These are phyloP conservation scores for Ascochyta rabiei DNA, from an alignment of 2,329 filamentous ascomycete genomes.

Conservation along the genomic window DNA sequence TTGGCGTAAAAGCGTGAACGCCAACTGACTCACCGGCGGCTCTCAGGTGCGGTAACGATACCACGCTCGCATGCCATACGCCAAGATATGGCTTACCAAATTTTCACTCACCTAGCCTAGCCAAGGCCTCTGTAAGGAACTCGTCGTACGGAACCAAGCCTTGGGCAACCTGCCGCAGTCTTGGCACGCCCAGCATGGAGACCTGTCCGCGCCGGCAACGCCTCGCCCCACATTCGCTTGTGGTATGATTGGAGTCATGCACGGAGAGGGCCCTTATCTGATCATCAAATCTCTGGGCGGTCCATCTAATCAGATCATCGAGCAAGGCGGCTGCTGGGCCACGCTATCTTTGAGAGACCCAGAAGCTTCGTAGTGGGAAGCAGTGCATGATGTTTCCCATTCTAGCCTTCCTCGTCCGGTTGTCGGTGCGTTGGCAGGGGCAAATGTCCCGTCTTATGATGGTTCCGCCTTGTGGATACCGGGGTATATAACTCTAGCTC, in stretches of 20 bases:
- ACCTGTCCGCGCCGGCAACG: slow-evolving; percentile 8
- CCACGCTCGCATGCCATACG: no score
- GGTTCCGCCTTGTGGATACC: slow-evolving; percentile 20
- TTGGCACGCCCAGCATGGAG: slow-evolving; percentile 15
- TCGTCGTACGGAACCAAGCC: slow-evolving; percentile 11
- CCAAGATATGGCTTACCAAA: slow-evolving; percentile 12
- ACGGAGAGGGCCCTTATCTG: slow-evolving; percentile 34
- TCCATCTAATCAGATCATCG: slow-evolving; percentile 41
- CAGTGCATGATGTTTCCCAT: slow-evolving; percentile 28
- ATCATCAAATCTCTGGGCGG: slow-evolving; percentile 27
- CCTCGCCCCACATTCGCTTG: slow-evolving; percentile 1
- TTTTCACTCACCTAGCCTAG: slow-evolving; percentile 12
- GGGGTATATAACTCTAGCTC: slow-evolving; percentile 22
- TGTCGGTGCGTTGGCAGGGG: slow-evolving; percentile 25
- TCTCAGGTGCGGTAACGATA: no score
- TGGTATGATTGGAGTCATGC: slow-evolving; percentile 9
- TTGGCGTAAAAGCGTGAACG: no score
- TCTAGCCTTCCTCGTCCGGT: slow-evolving; percentile 29
- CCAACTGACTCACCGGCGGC: no score
- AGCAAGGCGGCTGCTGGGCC: slow-evolving; percentile 19
- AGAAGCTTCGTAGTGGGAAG: slow-evolving; percentile 31
- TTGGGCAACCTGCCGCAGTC: slow-evolving; percentile 14
- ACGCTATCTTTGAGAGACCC: slow-evolving; percentile 22
- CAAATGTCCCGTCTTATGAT: slow-evolving; percentile 3
- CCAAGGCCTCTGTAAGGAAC: slow-evolving; percentile 1